These are phyloP conservation scores for Calophaca sinica DNA, from an alignment of 306 rosid genomes.

Conservation along the genomic window DNA sequence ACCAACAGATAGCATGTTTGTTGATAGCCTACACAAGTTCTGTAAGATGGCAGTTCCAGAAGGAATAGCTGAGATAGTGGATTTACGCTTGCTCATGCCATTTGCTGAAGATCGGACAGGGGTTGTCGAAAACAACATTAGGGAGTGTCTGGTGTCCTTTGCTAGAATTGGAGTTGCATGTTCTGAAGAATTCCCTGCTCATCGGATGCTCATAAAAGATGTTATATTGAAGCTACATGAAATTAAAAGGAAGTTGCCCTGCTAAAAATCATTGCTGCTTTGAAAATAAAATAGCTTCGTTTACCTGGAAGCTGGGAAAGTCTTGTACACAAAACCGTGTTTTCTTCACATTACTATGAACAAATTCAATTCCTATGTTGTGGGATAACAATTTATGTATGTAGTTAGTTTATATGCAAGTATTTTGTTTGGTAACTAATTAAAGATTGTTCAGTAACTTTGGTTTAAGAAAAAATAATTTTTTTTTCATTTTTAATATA, in stretches of 20 bases:
- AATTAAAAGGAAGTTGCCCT: conserved; percentile 9
- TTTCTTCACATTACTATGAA: background rate
- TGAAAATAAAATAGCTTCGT: background rate
- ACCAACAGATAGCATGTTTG: conserved; percentile 35
- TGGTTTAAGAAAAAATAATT: too few relatives aligned
- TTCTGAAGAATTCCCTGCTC: conserved; percentile 22
- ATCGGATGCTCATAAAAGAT: conserved; percentile 31
- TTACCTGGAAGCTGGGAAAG: background rate
- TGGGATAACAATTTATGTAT: too few relatives aligned
- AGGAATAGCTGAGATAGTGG: conserved; percentile 10
- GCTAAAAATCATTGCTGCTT: background rate
- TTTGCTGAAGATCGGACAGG: background rate
- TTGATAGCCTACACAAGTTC: conserved; percentile 28
- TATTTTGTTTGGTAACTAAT: too few relatives aligned
- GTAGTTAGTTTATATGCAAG: too few relatives aligned
- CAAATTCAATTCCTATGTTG: too few relatives aligned
- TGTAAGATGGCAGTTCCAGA: conserved; percentile 32
- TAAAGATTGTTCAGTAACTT: too few relatives aligned
- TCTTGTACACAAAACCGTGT: background rate
- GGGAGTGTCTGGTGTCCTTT: conserved; percentile 20
- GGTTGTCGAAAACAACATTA: background rate
- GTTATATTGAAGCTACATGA: conserved; percentile 33
- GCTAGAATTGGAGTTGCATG: conserved; percentile 49
- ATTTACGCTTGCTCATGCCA: background rate
- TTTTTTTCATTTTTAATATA: too few relatives aligned